phyloP scores from a whole-genome alignment of 192 early-diverging fungal genomes.

The Kappamyces sp. region DNA sequence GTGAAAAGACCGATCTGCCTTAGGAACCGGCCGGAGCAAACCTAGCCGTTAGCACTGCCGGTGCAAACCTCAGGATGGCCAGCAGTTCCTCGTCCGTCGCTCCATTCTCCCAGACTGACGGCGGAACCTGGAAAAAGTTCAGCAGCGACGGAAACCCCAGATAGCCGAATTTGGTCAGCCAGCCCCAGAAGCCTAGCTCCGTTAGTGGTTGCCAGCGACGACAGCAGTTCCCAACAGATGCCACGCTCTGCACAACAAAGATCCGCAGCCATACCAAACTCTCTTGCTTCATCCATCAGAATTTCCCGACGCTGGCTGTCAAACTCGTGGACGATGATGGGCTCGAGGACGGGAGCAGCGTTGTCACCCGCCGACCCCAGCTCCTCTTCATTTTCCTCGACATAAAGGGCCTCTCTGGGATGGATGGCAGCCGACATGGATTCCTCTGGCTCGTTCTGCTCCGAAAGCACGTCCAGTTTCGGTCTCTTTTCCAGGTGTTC shows the following conservation, averaged over 20 bases:
- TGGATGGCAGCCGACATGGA: too few species aligned
- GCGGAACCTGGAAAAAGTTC: conserved; percentile 50
- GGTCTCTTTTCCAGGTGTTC: too few species aligned
- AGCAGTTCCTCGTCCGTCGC: conserved; percentile 17
- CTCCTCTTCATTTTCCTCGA: too few species aligned
- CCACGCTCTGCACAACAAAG: not conserved
- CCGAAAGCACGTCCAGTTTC: too few species aligned
- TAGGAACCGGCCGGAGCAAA: conserved; percentile 6
- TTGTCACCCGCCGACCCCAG: too few species aligned
- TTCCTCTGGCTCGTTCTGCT: too few species aligned
- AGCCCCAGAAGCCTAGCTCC: conserved; percentile 44
- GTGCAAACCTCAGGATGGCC: conserved; percentile 22
- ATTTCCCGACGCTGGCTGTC: not conserved
- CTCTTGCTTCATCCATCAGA: conserved; percentile 34
- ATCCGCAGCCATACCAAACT: conserved; percentile 10
- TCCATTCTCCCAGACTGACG: conserved; percentile 23
- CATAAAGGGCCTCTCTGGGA: too few species aligned
- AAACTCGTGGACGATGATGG: not conserved
- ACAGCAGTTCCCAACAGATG: conserved; percentile 14
- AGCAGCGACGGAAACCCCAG: conserved; percentile 54
- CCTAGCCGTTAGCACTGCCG: conserved; percentile 5
- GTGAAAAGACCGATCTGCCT: conserved; percentile 21
- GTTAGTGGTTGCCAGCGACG: not conserved
- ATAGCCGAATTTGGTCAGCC: conserved; percentile 59
- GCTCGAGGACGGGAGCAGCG: not conserved